Percentiles rank a stretch among this genome's conserved stretches.
These are phyloP conservation scores for Lactifluus hygrophoroides DNA, from an alignment of 768 basidiomycete genomes.

Conservation along the genomic window DNA sequence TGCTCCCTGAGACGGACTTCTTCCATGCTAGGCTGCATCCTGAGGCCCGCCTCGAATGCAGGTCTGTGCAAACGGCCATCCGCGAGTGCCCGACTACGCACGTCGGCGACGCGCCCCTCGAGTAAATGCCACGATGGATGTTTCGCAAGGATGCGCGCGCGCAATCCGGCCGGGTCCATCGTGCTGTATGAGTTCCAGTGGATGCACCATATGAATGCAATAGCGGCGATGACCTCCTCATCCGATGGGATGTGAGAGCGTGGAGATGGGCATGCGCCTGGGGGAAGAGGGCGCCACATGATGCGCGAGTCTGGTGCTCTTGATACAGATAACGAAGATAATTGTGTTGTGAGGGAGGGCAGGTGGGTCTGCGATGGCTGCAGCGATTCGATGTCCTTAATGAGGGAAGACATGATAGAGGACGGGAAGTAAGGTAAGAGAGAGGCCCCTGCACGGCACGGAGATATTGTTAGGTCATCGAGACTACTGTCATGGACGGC, in stretches of 20 bases:
- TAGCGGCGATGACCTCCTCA: conserved; percentile 13
- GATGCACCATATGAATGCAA: conserved; percentile 16
- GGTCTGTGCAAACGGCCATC: conserved; percentile 14
- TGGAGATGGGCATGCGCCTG: conserved; percentile 5
- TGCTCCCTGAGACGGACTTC: conserved; percentile 9
- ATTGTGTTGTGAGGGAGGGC: not conserved
- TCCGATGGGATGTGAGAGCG: conserved; percentile 13
- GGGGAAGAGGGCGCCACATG: conserved; percentile 16
- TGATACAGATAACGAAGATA: not conserved
- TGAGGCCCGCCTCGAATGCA: conserved; percentile 4
- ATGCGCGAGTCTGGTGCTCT: not conserved
- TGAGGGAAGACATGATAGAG: not conserved
- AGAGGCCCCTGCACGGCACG: too few species aligned
- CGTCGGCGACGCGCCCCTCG: conserved; percentile 10
- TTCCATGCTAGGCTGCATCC: conserved; percentile 11
- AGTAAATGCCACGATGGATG: conserved; percentile 8
- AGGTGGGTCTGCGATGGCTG: not conserved
- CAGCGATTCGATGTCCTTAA: too few species aligned
- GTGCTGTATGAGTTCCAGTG: conserved; percentile 19
- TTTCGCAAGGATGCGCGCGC: conserved; percentile 8
- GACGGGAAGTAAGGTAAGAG: too few species aligned
- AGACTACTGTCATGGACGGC: too few species aligned
- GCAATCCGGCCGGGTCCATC: conserved; percentile 7
- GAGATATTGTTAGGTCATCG: too few species aligned
- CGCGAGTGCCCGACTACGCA: conserved; percentile 5